phyloP scores from a whole-genome alignment of 805 yeast species.

The Wickerhamiella lipophila region DNA sequence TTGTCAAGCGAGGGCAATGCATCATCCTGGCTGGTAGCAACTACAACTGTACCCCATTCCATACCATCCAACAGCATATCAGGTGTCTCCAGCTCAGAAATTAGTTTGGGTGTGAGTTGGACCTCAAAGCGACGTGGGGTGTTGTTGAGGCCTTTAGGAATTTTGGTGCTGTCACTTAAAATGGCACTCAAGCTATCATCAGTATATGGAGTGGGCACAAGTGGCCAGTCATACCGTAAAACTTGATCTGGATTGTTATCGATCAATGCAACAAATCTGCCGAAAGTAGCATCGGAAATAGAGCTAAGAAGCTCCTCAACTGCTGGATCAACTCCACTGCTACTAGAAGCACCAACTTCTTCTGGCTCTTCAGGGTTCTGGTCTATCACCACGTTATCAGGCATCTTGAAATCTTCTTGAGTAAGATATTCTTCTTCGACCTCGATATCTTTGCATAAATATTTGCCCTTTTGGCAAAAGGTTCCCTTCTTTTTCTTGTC shows the following conservation, averaged over 20 bases:
- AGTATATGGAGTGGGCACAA: conserved; percentile 63
- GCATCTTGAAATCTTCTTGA: conserved; percentile 32
- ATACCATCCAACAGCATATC: conserved; percentile 54
- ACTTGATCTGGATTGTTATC: conserved; percentile 80
- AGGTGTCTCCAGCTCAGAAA: conserved; percentile 58
- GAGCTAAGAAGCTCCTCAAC: conserved; percentile 29
- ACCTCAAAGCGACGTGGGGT: conserved; percentile 52
- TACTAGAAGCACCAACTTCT: conserved; percentile 29
- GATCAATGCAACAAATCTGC: conserved; percentile 59
- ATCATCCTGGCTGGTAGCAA: conserved; percentile 65
- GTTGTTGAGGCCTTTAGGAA: conserved; percentile 56
- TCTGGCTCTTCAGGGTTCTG: conserved; percentile 22
- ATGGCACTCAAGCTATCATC: conserved; percentile 44
- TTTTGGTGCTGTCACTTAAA: conserved; percentile 29
- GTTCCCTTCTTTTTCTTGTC: conserved; percentile 8
- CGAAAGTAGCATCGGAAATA: conserved; percentile 52
- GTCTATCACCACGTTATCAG: conserved; percentile 39
- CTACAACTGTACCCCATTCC: conserved; percentile 94
- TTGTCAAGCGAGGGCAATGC: conserved; percentile 42
- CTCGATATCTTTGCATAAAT: conserved; percentile 54
- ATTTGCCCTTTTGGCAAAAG: conserved; percentile 33
- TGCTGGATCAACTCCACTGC: not conserved
- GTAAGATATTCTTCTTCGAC: conserved; percentile 59
- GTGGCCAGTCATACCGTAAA: conserved; percentile 69
- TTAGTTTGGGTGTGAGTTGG: conserved; percentile 90